Percentiles rank a stretch among this genome's conserved stretches.
phyloP scores from a whole-genome alignment of 768 basidiomycete genomes.

The Auriculariales sp. region DNA sequence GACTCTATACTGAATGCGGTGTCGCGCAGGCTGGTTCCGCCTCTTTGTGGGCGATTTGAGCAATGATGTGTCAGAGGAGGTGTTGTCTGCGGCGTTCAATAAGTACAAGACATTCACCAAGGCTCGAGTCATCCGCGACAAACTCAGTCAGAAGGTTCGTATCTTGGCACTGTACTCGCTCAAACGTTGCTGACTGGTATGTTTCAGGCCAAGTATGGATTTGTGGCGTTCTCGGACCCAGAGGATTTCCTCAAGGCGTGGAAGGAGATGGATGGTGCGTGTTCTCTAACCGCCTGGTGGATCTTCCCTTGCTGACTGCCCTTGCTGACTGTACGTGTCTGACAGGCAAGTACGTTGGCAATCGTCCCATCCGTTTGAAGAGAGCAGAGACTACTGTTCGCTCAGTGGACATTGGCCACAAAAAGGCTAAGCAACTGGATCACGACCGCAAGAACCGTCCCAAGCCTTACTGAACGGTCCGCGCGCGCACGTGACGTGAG shows the following conservation, averaged over 20 bases:
- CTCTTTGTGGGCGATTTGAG: slow-evolving; percentile 96
- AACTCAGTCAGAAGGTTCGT: slow-evolving; percentile 79
- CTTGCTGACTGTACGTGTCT: neutral
- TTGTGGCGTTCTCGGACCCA: slow-evolving; percentile 94
- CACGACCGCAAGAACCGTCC: slow-evolving; percentile 65
- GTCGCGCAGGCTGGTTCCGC: slow-evolving; percentile 75
- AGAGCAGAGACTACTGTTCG: slow-evolving; percentile 84
- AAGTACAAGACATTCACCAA: slow-evolving; percentile 90
- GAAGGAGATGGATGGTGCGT: slow-evolving; percentile 98
- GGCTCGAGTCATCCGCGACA: slow-evolving; percentile 87
- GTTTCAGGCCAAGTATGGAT: slow-evolving; percentile 82
- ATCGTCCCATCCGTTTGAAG: slow-evolving; percentile 90
- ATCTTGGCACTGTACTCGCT: neutral
- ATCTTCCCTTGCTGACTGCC: neutral
- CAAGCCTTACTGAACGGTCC: slow-evolving; percentile 57
- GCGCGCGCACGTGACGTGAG: no score
- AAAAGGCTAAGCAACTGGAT: slow-evolving; percentile 84
- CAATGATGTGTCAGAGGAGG: slow-evolving; percentile 95
- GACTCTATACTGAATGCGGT: neutral
- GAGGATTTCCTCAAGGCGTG: slow-evolving; percentile 97
- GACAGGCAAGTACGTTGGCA: slow-evolving; percentile 93
- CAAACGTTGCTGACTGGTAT: neutral
- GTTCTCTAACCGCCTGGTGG: neutral
- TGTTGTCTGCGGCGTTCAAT: slow-evolving; percentile 83
- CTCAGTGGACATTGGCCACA: slow-evolving; percentile 85